Evolutionary conservation across 2,329 filamentous ascomycete species (phyloP).

Genomic region (Xylariaceae sp.): DNA sequence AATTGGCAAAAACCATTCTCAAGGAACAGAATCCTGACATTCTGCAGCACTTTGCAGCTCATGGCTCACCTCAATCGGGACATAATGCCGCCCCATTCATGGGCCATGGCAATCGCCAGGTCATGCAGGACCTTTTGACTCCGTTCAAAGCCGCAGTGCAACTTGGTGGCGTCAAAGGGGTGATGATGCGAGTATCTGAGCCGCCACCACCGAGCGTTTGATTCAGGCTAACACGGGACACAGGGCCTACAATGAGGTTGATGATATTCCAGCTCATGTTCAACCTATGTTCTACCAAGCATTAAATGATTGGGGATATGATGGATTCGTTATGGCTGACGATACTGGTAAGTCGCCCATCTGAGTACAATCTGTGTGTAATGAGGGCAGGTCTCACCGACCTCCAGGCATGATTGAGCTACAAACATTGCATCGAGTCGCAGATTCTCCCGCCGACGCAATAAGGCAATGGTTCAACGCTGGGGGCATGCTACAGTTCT

Average conservation of each 20-base stretch:
- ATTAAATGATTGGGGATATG: constrained; percentile 35
- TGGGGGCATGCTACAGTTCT: constrained; percentile 41
- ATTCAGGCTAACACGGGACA: too few relatives aligned
- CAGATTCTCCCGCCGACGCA: constrained; percentile 32
- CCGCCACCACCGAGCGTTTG: too few relatives aligned
- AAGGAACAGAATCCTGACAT: neutral
- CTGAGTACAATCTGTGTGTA: too few relatives aligned
- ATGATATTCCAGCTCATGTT: constrained; percentile 35
- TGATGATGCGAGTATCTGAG: constrained; percentile 35
- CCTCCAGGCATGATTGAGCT: constrained; percentile 27
- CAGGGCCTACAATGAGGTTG: constrained; percentile 37
- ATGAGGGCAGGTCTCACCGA: constrained; percentile 13
- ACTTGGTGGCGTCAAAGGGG: constrained; percentile 35
- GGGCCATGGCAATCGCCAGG: constrained; percentile 37
- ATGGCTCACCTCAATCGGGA: constrained; percentile 37
- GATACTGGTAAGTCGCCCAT: constrained; percentile 29
- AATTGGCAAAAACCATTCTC: neutral
- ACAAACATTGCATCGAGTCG: constrained; percentile 31
- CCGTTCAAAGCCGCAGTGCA: constrained; percentile 40
- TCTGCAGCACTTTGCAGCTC: constrained; percentile 37
- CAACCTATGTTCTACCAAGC: constrained; percentile 34
- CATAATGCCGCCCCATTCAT: constrained; percentile 40
- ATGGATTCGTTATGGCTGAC: constrained; percentile 38
- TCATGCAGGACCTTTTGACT: constrained; percentile 36
- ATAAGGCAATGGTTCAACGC: constrained; percentile 41